A percentile compares a stretch with the other conserved stretches of the same genome.
Evolutionary conservation across 116 monocot species (phyloP).

Genomic region (Papilionanthe hybrid): DNA sequence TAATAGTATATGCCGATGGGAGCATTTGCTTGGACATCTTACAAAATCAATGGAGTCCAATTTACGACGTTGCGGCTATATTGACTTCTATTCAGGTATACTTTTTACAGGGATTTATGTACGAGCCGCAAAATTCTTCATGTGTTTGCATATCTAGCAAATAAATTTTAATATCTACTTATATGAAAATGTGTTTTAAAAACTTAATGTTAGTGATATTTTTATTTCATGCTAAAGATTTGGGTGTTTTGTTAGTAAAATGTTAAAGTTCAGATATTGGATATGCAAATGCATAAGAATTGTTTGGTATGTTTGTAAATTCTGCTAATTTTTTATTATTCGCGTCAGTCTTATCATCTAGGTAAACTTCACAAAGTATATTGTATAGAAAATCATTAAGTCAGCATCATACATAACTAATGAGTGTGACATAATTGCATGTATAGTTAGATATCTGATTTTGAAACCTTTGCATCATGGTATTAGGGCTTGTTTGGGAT

Average conservation of each 20-base stretch:
- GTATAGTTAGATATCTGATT: neutral
- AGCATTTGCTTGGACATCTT: conserved; percentile 29
- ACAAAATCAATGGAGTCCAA: conserved; percentile 30
- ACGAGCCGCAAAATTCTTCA: too few species aligned
- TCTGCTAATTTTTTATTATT: too few species aligned
- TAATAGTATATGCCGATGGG: conserved; percentile 28
- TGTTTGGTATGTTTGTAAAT: too few species aligned
- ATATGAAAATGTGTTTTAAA: too few species aligned
- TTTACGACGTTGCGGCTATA: conserved; percentile 32
- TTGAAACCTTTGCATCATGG: neutral
- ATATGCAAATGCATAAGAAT: too few species aligned
- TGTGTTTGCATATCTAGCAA: too few species aligned
- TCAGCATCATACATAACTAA: neutral
- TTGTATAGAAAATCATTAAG: neutral
- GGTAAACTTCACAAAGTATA: neutral
- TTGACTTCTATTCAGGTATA: conserved; percentile 28
- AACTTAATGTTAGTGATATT: too few species aligned
- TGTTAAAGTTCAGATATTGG: too few species aligned
- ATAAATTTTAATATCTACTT: too few species aligned
- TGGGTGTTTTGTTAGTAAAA: too few species aligned
- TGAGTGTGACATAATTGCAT: neutral
- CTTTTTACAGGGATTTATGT: neutral
- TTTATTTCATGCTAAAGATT: too few species aligned
- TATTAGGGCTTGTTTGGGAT: neutral
- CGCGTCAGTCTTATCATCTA: too few species aligned